phyloP scores from a whole-genome alignment of 2,329 filamentous ascomycete species.

The Hypoxylon sp. region DNA sequence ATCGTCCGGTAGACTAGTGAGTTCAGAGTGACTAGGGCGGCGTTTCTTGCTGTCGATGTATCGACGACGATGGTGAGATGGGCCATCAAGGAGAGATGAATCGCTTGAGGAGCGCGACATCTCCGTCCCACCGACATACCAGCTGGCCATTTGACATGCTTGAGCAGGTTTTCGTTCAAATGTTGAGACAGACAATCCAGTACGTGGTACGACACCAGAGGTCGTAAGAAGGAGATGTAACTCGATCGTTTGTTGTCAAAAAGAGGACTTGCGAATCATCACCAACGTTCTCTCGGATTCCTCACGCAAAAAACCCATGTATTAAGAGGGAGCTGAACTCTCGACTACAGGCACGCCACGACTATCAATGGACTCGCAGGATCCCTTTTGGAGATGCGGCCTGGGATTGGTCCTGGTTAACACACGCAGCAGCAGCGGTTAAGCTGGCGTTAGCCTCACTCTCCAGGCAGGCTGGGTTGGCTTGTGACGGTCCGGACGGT shows the following conservation, averaged over 20 bases:
- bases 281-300: constrained; percentile 33
- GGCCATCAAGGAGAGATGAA: constrained; percentile 49
- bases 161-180: constrained; percentile 39
- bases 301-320: constrained; percentile 36
- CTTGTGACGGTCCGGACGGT: constrained; percentile 38
- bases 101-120: constrained; percentile 56
- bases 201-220: constrained; percentile 43
- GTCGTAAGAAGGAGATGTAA: constrained; percentile 33
- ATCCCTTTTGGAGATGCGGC: constrained; percentile 32
- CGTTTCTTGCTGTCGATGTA: constrained; percentile 59
- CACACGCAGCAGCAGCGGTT: constrained; percentile 42
- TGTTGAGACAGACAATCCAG: constrained; percentile 32
- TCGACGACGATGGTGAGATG: constrained; percentile 44
- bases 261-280: constrained; percentile 41
- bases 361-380: constrained; percentile 43
- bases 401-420: constrained; percentile 39
- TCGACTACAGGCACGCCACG: constrained; percentile 44
- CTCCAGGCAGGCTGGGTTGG: constrained; percentile 41
- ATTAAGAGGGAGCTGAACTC: constrained; percentile 29
- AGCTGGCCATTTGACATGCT: constrained; percentile 58
- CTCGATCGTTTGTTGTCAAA: constrained; percentile 38
- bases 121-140: constrained; percentile 54
- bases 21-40: constrained; percentile 56
- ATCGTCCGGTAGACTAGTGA: constrained; percentile 52
- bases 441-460: constrained; percentile 51